Conservation (phyloP, 805 yeast genomes). For the Cyberlindnera galapagoensis region DNA sequence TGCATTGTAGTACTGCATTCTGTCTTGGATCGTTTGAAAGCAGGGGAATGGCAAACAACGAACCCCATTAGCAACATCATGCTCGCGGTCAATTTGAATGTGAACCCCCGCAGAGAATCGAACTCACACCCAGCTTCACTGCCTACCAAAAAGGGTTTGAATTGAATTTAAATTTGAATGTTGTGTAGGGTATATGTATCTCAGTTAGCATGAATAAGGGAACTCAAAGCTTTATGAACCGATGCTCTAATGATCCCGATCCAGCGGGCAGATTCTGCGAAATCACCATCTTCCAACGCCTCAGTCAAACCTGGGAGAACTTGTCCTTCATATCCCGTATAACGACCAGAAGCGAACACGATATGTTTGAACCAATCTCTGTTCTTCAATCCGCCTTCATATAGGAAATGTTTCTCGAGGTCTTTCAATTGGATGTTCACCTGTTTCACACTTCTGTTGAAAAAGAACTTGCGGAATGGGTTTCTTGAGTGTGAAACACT, state of each 20-base stretch:
- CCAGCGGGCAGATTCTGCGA: constrained; percentile 26
- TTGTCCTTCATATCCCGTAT: constrained; percentile 51
- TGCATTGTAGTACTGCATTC: too few relatives aligned
- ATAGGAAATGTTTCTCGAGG: constrained; percentile 40
- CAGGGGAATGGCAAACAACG: too few relatives aligned
- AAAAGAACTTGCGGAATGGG: constrained; percentile 25
- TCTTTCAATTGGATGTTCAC: constrained; percentile 32
- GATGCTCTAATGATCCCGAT: constrained; percentile 18
- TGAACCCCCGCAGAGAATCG: too few relatives aligned
- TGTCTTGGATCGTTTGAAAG: too few relatives aligned
- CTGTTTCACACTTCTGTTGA: constrained; percentile 20
- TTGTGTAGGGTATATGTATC: not conserved
- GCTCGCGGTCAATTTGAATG: too few relatives aligned
- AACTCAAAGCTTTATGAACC: constrained; percentile 7
- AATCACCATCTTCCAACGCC: constrained; percentile 42
- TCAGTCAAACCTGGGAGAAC: constrained; percentile 47
- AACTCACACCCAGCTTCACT: too few relatives aligned
- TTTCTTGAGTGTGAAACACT: constrained; percentile 24
- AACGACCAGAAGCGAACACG: constrained; percentile 47
- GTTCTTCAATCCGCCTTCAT: constrained; percentile 37
- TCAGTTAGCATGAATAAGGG: constrained; percentile 1
- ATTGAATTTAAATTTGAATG: not conserved
- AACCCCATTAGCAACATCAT: too few relatives aligned
- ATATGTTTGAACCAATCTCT: constrained; percentile 51
- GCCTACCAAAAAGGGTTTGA: not conserved